Conservation (phyloP, 768 basidiomycete genomes). For the Hericium erinaceus region DNA sequence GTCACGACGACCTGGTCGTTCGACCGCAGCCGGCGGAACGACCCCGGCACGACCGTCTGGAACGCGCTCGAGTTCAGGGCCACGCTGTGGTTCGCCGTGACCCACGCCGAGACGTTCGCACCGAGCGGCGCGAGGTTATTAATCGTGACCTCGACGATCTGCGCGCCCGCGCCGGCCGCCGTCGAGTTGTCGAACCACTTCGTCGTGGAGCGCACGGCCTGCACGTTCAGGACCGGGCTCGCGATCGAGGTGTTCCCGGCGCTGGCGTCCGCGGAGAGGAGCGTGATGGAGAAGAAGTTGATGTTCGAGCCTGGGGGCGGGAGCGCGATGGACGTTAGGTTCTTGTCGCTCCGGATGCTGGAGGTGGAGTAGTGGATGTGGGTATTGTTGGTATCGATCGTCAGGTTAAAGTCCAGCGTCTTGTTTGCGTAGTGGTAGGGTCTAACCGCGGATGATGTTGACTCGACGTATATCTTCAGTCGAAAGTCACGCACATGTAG, state of each 20-base stretch:
- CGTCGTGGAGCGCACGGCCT: conserved; percentile 34
- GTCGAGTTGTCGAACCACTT: conserved; percentile 33
- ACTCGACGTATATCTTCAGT: background rate
- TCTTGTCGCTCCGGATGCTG: conserved; percentile 25
- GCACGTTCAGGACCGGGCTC: conserved; percentile 19
- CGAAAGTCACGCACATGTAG: background rate
- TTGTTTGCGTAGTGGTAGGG: conserved; percentile 30
- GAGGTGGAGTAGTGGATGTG: conserved; percentile 39
- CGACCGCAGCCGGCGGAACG: conserved; percentile 36
- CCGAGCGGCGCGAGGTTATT: conserved; percentile 36
- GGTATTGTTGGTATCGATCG: conserved; percentile 32
- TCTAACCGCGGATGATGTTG: conserved; percentile 17
- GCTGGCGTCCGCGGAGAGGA: conserved; percentile 12
- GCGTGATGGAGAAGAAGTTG: conserved; percentile 34
- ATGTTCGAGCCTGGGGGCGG: conserved; percentile 23
- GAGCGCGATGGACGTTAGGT: conserved; percentile 34
- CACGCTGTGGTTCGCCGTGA: conserved; percentile 11
- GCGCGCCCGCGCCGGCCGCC: conserved; percentile 24
- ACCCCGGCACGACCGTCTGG: conserved; percentile 32
- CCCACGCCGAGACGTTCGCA: conserved; percentile 26
- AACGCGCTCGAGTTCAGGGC: conserved; percentile 17
- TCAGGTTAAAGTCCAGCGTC: conserved; percentile 21
- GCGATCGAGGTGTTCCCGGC: background rate
- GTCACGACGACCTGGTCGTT: conserved; percentile 42
- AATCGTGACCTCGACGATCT: conserved; percentile 42